Evolutionary conservation across 345 rosid genomes (phyloP).

Genomic region (Arabidopsis suecica): DNA sequence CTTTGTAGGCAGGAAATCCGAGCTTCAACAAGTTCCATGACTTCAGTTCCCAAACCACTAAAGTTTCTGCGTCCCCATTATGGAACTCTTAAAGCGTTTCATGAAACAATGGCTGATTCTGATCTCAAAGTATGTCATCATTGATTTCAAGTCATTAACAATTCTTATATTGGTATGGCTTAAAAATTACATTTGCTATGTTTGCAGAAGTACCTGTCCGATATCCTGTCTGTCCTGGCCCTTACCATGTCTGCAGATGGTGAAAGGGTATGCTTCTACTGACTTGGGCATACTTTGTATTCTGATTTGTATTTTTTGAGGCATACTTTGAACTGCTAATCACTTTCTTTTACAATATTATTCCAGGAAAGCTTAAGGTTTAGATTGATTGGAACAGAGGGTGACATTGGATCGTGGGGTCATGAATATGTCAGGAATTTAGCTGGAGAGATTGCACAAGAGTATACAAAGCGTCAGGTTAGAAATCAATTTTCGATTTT

Average conservation of each 20-base stretch:
- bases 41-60: slow-evolving; percentile 97
- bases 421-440: slow-evolving; percentile 96
- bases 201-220: slow-evolving; percentile 84
- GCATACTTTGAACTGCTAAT: slow-evolving; percentile 4
- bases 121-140: slow-evolving; percentile 63
- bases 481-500: slow-evolving; percentile 26
- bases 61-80: slow-evolving; percentile 97
- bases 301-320: neutral
- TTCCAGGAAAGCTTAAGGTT: slow-evolving; percentile 85
- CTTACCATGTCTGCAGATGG: slow-evolving; percentile 98
- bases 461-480: slow-evolving; percentile 81
- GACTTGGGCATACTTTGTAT: neutral
- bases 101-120: slow-evolving; percentile 66
- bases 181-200: slow-evolving; percentile 27
- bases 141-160: neutral
- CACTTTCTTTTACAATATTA: slow-evolving; percentile 1
- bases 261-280: slow-evolving; percentile 67
- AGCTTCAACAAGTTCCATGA: slow-evolving; percentile 94
- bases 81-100: slow-evolving; percentile 76
- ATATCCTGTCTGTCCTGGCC: slow-evolving; percentile 89
- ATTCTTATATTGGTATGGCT: slow-evolving; percentile 1
- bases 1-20: slow-evolving; percentile 83
- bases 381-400: slow-evolving; percentile 83
- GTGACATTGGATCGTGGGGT: slow-evolving; percentile 98
- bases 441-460: slow-evolving; percentile 88